A percentile compares a stretch with the other conserved stretches of the same genome.
Evolutionary conservation across 805 yeast species (phyloP).

Genomic region (Kodamaea hsintzibuensis): DNA sequence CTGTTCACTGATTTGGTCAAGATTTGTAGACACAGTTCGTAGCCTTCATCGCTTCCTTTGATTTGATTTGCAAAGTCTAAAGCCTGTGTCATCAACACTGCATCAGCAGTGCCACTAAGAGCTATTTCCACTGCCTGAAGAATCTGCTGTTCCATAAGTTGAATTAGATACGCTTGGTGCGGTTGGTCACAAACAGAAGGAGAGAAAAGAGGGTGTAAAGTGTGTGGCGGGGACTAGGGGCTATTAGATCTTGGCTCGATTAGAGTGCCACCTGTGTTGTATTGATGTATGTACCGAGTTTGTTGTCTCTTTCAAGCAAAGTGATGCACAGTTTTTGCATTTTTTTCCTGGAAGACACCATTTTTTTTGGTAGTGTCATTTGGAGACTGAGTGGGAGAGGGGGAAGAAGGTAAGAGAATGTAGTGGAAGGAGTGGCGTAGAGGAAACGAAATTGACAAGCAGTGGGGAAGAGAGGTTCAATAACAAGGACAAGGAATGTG

Average conservation of each 20-base stretch:
- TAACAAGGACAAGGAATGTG: not conserved
- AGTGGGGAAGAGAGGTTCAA: no score
- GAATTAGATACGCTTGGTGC: not conserved
- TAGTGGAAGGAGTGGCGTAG: no score
- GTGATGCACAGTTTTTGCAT: not conserved
- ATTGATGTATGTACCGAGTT: not conserved
- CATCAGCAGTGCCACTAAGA: conserved; percentile 65
- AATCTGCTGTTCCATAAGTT: conserved; percentile 59
- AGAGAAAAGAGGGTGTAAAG: not conserved
- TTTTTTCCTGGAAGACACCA: not conserved
- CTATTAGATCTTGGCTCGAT: not conserved
- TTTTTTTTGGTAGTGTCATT: not conserved
- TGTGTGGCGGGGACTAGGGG: not conserved
- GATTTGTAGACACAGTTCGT: conserved; percentile 55
- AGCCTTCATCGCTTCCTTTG: conserved; percentile 55
- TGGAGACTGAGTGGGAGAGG: not conserved
- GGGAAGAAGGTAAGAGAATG: not conserved
- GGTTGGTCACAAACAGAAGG: not conserved
- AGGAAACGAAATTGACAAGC: no score
- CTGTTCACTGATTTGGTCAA: conserved; percentile 26
- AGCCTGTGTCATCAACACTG: conserved; percentile 55
- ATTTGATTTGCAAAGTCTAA: conserved; percentile 53
- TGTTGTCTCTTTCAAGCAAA: not conserved
- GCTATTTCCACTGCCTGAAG: conserved; percentile 89
- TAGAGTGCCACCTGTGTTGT: not conserved